phyloP scores from a whole-genome alignment of 352 stramenopile species.

The Paralagenidium karlingii region DNA sequence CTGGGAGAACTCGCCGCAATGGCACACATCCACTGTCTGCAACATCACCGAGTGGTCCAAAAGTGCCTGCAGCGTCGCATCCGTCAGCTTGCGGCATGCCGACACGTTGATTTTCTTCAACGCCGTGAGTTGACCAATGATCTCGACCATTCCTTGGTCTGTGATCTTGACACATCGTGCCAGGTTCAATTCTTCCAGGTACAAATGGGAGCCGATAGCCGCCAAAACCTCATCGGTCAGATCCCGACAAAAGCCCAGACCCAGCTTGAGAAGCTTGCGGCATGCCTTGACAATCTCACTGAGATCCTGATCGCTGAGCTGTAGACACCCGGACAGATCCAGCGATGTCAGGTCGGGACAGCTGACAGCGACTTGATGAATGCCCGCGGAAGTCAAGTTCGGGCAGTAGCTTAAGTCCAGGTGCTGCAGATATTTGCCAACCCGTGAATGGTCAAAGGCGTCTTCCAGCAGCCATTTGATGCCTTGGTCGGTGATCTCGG shows the following conservation, averaged over 20 bases:
- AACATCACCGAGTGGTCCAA: conserved; percentile 40
- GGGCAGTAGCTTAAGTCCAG: conserved; percentile 79
- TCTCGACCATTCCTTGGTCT: conserved; percentile 68
- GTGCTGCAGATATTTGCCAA: conserved; percentile 24
- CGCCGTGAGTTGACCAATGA: conserved; percentile 57
- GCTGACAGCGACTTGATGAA: conserved; percentile 40
- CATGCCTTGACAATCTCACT: conserved; percentile 61
- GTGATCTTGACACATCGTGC: conserved; percentile 66
- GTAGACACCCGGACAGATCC: conserved; percentile 69
- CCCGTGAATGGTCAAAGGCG: conserved; percentile 42
- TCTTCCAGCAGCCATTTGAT: conserved; percentile 45
- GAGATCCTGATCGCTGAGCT: conserved; percentile 55
- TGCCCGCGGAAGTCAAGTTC: conserved; percentile 29
- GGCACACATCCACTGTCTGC: conserved; percentile 62
- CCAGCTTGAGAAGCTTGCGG: conserved; percentile 45
- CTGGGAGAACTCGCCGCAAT: conserved; percentile 54
- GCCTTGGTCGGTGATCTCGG: conserved; percentile 47
- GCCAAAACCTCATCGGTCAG: conserved; percentile 63
- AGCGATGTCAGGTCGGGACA: conserved; percentile 56
- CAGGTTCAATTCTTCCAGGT: conserved; percentile 62
- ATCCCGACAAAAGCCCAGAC: conserved; percentile 72
- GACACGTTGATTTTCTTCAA: conserved; percentile 55
- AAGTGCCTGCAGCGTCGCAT: conserved; percentile 33
- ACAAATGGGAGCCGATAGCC: conserved; percentile 62
- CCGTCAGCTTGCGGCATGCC: conserved; percentile 74